These are phyloP conservation scores for Penicillium turbatum DNA, from an alignment of 495 filamentous ascomycete genomes.

Conservation along the genomic window DNA sequence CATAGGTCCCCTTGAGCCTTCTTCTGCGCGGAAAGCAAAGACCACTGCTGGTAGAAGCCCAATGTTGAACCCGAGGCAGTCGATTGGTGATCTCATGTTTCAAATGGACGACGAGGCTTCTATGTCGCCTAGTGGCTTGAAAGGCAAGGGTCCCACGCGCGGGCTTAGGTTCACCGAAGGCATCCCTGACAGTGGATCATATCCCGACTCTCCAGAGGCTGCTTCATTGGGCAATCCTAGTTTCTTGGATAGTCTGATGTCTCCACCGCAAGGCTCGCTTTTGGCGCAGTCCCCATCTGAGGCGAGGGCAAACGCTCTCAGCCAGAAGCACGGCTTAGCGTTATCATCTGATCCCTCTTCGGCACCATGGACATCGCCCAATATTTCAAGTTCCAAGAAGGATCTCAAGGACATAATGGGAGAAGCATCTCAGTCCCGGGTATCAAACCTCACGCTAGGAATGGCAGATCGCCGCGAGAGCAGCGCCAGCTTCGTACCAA, in stretches of 20 bases:
- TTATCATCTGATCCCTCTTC: conserved; percentile 14
- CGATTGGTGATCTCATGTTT: conserved; percentile 77
- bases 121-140: conserved; percentile 25
- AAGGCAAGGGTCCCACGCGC: conserved; percentile 33
- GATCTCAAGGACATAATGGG: conserved; percentile 82
- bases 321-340: conserved; percentile 19
- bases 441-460: conserved; percentile 70
- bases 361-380: conserved; percentile 58
- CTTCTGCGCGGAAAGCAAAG: conserved; percentile 50
- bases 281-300: conserved; percentile 33
- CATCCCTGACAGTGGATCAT: conserved; percentile 18
- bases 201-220: conserved; percentile 27
- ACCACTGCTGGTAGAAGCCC: conserved; percentile 48
- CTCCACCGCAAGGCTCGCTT: conserved; percentile 20
- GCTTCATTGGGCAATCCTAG: conserved; percentile 29
- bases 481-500: conserved; percentile 32
- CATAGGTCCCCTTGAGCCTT: conserved; percentile 56
- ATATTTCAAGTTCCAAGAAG: conserved; percentile 57
- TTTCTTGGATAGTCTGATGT: conserved; percentile 36
- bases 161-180: conserved; percentile 13
- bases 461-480: conserved; percentile 49
- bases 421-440: conserved; percentile 58
- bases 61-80: conserved; percentile 59
- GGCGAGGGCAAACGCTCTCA: conserved; percentile 19
- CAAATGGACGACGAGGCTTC: conserved; percentile 82